These are phyloP conservation scores for Cytospora piceicola DNA, from an alignment of 2,329 filamentous ascomycete genomes.

Conservation along the genomic window DNA sequence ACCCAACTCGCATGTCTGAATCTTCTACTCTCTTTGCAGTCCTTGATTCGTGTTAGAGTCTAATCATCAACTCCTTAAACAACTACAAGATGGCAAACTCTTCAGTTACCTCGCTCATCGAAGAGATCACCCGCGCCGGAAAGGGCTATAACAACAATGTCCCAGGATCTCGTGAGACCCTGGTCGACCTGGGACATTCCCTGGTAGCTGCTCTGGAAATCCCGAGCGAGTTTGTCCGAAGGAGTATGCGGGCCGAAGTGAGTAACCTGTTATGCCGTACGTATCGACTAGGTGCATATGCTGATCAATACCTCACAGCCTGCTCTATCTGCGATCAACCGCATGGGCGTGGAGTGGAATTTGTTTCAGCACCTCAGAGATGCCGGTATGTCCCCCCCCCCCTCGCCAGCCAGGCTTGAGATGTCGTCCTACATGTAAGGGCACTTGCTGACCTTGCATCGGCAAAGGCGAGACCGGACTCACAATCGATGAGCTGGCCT, in stretches of 20 bases:
- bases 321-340: not conserved
- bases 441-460: not conserved
- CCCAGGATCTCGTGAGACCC: not conserved
- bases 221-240: slow-evolving; percentile 3
- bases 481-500: not conserved
- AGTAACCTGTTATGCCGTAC: not conserved
- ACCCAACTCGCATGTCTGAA: not conserved
- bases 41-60: not conserved
- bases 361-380: slow-evolving; percentile 1
- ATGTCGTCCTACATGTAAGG: not conserved
- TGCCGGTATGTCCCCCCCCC: not conserved
- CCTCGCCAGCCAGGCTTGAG: not conserved
- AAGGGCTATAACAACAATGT: not conserved
- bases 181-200: not conserved
- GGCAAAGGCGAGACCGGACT: not conserved
- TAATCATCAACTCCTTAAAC: not conserved
- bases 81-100: not conserved
- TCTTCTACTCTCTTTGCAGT: not conserved
- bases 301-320: not conserved
- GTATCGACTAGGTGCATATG: not conserved
- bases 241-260: slow-evolving; percentile 5
- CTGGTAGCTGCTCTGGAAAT: slow-evolving; percentile 5
- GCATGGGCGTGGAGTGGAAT: slow-evolving; percentile 1
- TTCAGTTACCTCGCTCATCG: not conserved
- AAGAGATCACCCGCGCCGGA: not conserved